Base-by-base conservation (phyloP, 768 basidiomycete species). In the Epithele typhae region DNA sequence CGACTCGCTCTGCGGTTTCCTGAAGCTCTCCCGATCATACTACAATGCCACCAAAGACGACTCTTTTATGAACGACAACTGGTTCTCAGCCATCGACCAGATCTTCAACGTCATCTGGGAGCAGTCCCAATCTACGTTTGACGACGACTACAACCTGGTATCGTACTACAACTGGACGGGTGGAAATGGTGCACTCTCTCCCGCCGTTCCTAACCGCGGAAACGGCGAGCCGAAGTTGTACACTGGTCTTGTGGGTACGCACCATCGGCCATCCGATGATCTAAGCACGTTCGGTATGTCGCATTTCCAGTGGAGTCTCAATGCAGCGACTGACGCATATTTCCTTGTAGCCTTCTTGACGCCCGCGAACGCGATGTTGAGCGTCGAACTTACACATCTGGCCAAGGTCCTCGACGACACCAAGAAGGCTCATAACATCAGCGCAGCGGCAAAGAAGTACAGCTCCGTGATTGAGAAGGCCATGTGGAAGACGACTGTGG, bases 131-230 rank as follows among this genome's bases (percentile, higher is more conserved):
- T 55, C 75, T 5, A 77, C 81, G 3, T 87, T 84, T 50, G 85
- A 87, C 55, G 69, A 70, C 15, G 61, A 85, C 64, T 88, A 80
- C 68, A 82, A 85, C 61, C 79, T 83, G 57, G 69, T 87, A 43
- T 87, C 84, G 6, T 86, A 79, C 62, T 90, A 86, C 61, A 87
- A 86, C 59, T 90, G 87, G 87, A 88, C 87, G 5, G 87, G 87
- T 15, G 78, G 77, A 14, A 64, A 70, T 41, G 82, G 84, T 11
- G 69, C 82, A 14, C 70, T 87, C 36, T 72, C 79, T 27, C 84
- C 84, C 4, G 64, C 71, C 15, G 84, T 89, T 2, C 65, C 70
- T 38, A 89, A 90, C 60, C 64, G 57, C 0, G 87, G 87, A 5
- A 87, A 84, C 53, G 82, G 82, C 5, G 87, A 89, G 60, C 87